Evolutionary conservation across 2,329 filamentous ascomycete genomes (phyloP).

Genomic region (Chaetomiaceae sp.): DNA sequence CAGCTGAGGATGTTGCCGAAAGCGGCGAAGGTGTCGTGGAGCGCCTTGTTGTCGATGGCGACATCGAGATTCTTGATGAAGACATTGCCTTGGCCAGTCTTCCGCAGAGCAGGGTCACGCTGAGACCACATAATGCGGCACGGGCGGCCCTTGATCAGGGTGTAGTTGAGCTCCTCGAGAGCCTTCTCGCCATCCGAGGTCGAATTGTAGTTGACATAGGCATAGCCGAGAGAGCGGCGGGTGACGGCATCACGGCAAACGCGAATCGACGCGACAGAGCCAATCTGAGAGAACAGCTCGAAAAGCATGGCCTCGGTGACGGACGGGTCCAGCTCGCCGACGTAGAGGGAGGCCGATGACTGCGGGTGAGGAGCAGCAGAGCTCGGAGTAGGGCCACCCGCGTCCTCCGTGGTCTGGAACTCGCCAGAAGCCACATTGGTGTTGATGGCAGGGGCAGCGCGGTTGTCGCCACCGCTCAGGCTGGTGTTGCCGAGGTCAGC

Average conservation of each 20-base stretch:
- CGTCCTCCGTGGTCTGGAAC: slow-evolving; percentile 55
- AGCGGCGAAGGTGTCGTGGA: slow-evolving; percentile 97
- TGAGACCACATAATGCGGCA: slow-evolving; percentile 99
- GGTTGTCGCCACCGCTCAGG: slow-evolving; percentile 63
- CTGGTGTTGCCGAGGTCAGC: slow-evolving; percentile 69
- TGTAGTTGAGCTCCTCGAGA: slow-evolving; percentile 99
- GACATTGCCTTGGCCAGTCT: slow-evolving; percentile 98
- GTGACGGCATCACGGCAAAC: slow-evolving; percentile 99
- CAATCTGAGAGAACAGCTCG: slow-evolving; percentile 99
- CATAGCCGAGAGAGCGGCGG: slow-evolving; percentile 96
- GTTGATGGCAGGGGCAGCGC: slow-evolving; percentile 64
- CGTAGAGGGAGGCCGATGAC: slow-evolving; percentile 96
- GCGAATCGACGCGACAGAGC: slow-evolving; percentile 97
- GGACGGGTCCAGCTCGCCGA: slow-evolving; percentile 94
- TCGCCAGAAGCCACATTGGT: slow-evolving; percentile 60
- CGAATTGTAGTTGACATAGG: slow-evolving; percentile 99
- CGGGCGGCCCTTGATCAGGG: slow-evolving; percentile 94
- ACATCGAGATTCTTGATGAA: slow-evolving; percentile 99
- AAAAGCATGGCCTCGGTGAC: slow-evolving; percentile 99
- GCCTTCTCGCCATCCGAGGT: slow-evolving; percentile 95
- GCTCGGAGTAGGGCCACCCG: slow-evolving; percentile 65
- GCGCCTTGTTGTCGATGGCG: slow-evolving; percentile 99
- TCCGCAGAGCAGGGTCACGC: slow-evolving; percentile 96
- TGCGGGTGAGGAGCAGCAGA: slow-evolving; percentile 74
- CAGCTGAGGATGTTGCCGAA: slow-evolving; percentile 99